Conservation (phyloP, 306 rosid species). For the Nissolia schottii region DNA sequence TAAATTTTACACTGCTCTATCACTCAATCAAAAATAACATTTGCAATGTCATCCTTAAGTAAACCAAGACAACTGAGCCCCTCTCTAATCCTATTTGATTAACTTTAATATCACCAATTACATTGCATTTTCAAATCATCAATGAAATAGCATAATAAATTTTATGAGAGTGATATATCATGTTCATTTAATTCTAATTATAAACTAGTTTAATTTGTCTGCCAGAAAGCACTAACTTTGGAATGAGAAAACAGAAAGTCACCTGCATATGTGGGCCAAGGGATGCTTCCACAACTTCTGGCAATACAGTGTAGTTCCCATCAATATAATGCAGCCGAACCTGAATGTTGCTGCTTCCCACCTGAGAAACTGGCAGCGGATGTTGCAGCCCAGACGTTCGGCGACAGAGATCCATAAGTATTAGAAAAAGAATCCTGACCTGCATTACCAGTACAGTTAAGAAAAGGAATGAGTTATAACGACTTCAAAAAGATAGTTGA, state of each 20-base stretch:
- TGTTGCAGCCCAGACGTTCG: constrained; percentile 71
- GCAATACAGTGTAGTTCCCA: constrained; percentile 87
- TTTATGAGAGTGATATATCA: constrained; percentile 5
- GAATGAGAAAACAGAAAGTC: constrained; percentile 13
- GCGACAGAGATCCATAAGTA: constrained; percentile 85
- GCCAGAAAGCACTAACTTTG: background rate
- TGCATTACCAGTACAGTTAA: constrained; percentile 34
- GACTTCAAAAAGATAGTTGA: background rate
- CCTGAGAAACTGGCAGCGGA: constrained; percentile 91
- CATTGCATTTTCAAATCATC: constrained; percentile 9
- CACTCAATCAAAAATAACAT: constrained; percentile 4
- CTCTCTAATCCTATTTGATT: background rate
- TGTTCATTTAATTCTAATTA: background rate
- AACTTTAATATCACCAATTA: background rate
- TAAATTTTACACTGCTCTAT: background rate
- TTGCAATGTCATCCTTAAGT: background rate
- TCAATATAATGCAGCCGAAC: constrained; percentile 93
- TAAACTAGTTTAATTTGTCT: constrained; percentile 6
- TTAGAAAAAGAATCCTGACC: constrained; percentile 86
- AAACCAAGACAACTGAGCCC: background rate
- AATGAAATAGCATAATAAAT: background rate
- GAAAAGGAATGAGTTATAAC: constrained; percentile 1
- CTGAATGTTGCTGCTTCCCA: constrained; percentile 80
- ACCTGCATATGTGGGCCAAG: constrained; percentile 98
- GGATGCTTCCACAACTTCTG: constrained; percentile 93